phyloP scores from a whole-genome alignment of 306 rosid species.

The Acacia acuminata region DNA sequence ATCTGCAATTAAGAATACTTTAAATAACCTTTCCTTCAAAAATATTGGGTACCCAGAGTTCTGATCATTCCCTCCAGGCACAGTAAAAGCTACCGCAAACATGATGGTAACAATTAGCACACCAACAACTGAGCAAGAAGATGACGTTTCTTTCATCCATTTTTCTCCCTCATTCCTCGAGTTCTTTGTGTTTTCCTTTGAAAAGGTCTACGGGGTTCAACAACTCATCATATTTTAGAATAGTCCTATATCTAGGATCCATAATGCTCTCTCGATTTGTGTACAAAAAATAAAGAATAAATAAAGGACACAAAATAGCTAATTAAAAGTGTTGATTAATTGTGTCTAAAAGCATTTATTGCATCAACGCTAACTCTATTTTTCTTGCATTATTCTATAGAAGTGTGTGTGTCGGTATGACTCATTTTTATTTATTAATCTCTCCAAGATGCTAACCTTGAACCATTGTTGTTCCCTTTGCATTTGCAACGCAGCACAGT shows the following conservation, averaged over 20 bases:
- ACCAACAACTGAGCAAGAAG: too few relatives aligned
- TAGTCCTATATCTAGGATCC: fast-evolving
- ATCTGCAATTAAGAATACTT: not conserved
- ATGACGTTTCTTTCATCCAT: too few relatives aligned
- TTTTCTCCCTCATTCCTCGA: not conserved
- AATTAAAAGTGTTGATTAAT: not conserved
- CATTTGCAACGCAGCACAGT: not conserved
- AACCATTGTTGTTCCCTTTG: not conserved
- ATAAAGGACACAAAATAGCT: not conserved
- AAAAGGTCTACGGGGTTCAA: not conserved
- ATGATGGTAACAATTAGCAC: not conserved
- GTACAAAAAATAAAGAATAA: too few relatives aligned
- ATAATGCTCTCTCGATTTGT: not conserved
- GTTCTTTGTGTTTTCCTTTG: not conserved
- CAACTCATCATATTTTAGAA: too few relatives aligned
- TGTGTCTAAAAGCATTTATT: too few relatives aligned
- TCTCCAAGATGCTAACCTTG: not conserved
- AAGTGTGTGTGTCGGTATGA: not conserved
- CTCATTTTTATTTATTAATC: not conserved
- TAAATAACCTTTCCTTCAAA: not conserved
- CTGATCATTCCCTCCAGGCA: not conserved
- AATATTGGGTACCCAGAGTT: not conserved
- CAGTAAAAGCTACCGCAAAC: not conserved
- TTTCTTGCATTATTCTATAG: too few relatives aligned
- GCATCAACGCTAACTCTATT: too few relatives aligned